Evolutionary conservation across 306 rosid genomes (phyloP).

Genomic region (Abrus precatorius): DNA sequence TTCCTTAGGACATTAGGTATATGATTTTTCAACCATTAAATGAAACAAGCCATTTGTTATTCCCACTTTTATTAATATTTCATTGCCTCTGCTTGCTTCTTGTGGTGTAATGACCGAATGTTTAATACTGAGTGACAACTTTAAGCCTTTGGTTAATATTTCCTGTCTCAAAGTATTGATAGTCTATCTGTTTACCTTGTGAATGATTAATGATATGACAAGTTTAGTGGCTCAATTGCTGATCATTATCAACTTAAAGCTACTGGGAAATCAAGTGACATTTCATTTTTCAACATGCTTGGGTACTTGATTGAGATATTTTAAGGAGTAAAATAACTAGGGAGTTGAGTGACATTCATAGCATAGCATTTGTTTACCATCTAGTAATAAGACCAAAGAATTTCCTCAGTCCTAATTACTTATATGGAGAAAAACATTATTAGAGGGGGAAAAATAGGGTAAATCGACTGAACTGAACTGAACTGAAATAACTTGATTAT

Average conservation of each 20-base stretch:
- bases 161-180: background rate
- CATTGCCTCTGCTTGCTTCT: slow-evolving; percentile 8
- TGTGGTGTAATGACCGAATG: background rate
- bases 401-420: slow-evolving; percentile 18
- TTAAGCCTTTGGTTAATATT: slow-evolving; percentile 19
- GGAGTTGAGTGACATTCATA: background rate
- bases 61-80: slow-evolving; percentile 2
- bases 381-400: background rate
- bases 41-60: slow-evolving; percentile 8
- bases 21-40: background rate
- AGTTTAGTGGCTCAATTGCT: slow-evolving; percentile 6
- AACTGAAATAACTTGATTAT: slow-evolving; percentile 45
- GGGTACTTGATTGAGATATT: background rate
- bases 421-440: no score
- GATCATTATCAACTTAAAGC: slow-evolving; percentile 5
- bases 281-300: background rate
- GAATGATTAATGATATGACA: slow-evolving; percentile 12
- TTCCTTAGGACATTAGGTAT: background rate
- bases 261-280: slow-evolving; percentile 7
- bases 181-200: slow-evolving; percentile 15
- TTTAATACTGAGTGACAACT: slow-evolving; percentile 1
- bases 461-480: background rate
- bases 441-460: slow-evolving; percentile 10
- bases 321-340: background rate
- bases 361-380: background rate